phyloP scores from a whole-genome alignment of 1,139 yeast genomes.

The Suhomyces bribrorum region DNA sequence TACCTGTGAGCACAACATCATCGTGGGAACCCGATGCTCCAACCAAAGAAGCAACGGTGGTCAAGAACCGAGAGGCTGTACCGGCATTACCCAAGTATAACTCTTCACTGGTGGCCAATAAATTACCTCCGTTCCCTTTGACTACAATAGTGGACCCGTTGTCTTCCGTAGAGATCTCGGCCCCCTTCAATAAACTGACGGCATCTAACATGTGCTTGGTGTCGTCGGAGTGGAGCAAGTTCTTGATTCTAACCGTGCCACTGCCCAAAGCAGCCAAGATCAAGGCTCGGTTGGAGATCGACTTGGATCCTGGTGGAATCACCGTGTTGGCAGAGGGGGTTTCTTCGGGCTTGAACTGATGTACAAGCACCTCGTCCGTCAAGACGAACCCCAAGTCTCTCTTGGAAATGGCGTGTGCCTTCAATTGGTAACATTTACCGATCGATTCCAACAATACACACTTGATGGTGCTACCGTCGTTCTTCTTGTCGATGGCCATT shows the following conservation, averaged over 20 bases:
- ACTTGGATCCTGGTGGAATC: constrained; percentile 95
- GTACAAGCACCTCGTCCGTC: constrained; percentile 79
- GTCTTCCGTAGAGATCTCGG: constrained; percentile 75
- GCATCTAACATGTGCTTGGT: constrained; percentile 95
- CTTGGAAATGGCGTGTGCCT: constrained; percentile 83
- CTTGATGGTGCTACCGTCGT: constrained; percentile 88
- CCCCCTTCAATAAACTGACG: constrained; percentile 75
- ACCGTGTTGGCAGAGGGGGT: constrained; percentile 52
- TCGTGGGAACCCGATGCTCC: constrained; percentile 32
- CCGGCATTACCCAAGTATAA: constrained; percentile 96
- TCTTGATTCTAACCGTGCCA: constrained; percentile 81
- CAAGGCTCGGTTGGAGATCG: constrained; percentile 93
- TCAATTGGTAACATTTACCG: constrained; percentile 85
- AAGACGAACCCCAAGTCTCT: constrained; percentile 77
- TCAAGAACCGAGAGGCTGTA: constrained; percentile 92
- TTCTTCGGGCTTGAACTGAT: constrained; percentile 43
- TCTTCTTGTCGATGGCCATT: constrained; percentile 96
- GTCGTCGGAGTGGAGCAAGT: constrained; percentile 91
- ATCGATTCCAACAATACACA: constrained; percentile 81
- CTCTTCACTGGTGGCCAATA: constrained; percentile 59
- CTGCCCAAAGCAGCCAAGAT: constrained; percentile 88
- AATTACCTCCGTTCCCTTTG: constrained; percentile 81
- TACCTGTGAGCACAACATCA: constrained; percentile 78
- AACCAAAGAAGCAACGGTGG: constrained; percentile 87
- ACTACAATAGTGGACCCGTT: constrained; percentile 88